Evolutionary conservation across 805 yeast genomes (phyloP).

Genomic region (Starmerella apicola): DNA sequence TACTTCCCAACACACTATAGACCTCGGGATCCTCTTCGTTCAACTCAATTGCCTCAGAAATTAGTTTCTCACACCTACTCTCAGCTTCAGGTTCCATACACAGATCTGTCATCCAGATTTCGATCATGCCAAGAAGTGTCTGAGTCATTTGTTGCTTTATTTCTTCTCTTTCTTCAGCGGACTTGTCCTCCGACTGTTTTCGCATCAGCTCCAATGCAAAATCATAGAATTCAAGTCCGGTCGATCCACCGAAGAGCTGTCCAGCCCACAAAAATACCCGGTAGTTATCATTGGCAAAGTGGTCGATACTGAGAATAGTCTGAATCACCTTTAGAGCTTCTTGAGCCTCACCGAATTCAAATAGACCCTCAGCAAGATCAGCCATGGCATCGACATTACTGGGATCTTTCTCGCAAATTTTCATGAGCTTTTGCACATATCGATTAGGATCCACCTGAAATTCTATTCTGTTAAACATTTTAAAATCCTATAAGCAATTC

Average conservation of each 20-base stretch:
- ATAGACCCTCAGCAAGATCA: conserved; percentile 55
- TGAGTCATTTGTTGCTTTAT: conserved; percentile 47
- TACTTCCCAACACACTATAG: conserved; percentile 71
- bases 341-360: conserved; percentile 72
- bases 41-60: conserved; percentile 49
- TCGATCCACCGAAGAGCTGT: conserved; percentile 73
- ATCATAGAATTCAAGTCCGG: conserved; percentile 52
- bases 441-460: conserved; percentile 39
- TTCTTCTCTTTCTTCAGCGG: conserved; percentile 20
- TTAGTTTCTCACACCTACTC: conserved; percentile 56
- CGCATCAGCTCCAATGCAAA: conserved; percentile 31
- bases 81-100: conserved; percentile 93
- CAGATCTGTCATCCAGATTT: conserved; percentile 88
- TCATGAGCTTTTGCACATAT: conserved; percentile 39
- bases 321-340: conserved; percentile 54
- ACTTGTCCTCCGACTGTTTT: conserved; percentile 25
- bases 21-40: conserved; percentile 55
- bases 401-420: conserved; percentile 25
- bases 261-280: conserved; percentile 86
- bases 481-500: no score
- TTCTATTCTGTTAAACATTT: neutral
- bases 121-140: conserved; percentile 75
- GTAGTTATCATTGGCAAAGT: conserved; percentile 49
- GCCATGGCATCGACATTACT: conserved; percentile 28
- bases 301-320: conserved; percentile 56